A percentile compares a stretch with the other conserved stretches of the same genome.
Evolutionary conservation across 1,139 yeast species (phyloP).

Genomic region (Diutina rugosa): DNA sequence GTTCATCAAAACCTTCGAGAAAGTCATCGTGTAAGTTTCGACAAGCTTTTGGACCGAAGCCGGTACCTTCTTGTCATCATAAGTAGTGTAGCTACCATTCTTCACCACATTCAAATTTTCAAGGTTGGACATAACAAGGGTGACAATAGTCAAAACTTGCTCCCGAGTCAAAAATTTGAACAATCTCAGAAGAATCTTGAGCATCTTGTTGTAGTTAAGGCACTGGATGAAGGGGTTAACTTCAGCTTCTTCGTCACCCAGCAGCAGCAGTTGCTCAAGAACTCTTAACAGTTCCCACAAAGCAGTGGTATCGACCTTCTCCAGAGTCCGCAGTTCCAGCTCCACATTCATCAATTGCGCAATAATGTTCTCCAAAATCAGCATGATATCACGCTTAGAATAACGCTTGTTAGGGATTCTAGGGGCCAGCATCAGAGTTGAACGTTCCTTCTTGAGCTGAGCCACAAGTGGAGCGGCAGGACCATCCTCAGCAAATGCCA

Average conservation of each 20-base stretch:
- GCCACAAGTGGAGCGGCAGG: constrained; percentile 2
- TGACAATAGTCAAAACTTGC: constrained; percentile 67
- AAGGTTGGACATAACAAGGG: constrained; percentile 70
- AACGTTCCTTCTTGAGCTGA: constrained; percentile 9
- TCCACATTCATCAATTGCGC: constrained; percentile 71
- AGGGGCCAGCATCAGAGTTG: constrained; percentile 15
- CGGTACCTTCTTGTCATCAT: constrained; percentile 40
- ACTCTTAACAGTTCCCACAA: constrained; percentile 77
- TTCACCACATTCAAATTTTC: constrained; percentile 71
- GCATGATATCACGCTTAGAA: constrained; percentile 32
- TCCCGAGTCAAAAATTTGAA: constrained; percentile 73
- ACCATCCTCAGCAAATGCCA: constrained; percentile 4
- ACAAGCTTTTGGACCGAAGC: constrained; percentile 47
- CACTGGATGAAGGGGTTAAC: constrained; percentile 79
- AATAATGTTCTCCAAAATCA: constrained; percentile 64
- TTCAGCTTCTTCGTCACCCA: constrained; percentile 25
- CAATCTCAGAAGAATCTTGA: constrained; percentile 78
- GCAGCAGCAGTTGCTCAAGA: constrained; percentile 33
- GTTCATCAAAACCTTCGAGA: constrained; percentile 75
- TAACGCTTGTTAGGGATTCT: constrained; percentile 19
- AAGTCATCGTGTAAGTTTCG: constrained; percentile 71
- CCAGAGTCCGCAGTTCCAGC: constrained; percentile 63
- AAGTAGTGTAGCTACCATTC: constrained; percentile 65
- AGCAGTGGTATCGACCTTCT: constrained; percentile 38
- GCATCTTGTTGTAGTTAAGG: constrained; percentile 75